Base-by-base conservation (phyloP, 2,329 filamentous ascomycete species). In the Calycina marina region DNA sequence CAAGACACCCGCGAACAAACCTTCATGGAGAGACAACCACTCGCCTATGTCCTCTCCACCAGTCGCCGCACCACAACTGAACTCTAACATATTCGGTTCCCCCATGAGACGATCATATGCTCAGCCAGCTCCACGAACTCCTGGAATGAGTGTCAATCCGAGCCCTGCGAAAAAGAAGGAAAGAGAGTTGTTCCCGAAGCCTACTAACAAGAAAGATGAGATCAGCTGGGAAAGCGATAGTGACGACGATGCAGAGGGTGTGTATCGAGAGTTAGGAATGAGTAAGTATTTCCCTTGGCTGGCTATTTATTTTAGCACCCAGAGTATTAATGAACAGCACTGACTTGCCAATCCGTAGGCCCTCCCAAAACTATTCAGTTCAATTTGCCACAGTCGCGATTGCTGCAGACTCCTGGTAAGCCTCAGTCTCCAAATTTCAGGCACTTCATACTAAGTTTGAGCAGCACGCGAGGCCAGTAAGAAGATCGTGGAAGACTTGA, bases 301-400 rank as follows among this genome's bases (percentile, higher is more conserved):
- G n/a, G n/a, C n/a, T n/a, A n/a, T n/a, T n/a, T n/a, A n/a, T n/a
- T n/a, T n/a, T n/a, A n/a, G n/a, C n/a, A n/a, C n/a, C 8, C 20
- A 22, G 20, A 22, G n/a, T n/a, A 9, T 22, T n/a, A n/a, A 9
- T 8, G 3, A 22, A 22, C 8, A n/a, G 8, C 8, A 22, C 20
- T 22, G n/a, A 22, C 20, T 9, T 22, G 8, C 8, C n/a, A n/a
- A 9, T 9, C 8, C 3, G 8, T n/a, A 22, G 20, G 20, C 49
- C 90, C 90, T 16, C 90, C 90, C 0, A 96, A 96, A 63, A 90
- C 83, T 8, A 86, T 92, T 38, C 80, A 86, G 49, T 92, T 92
- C 54, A 77, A 79, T 27, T 58, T 92, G 29, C 80, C 80, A 31
- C 77, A 78, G 32, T 80, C 75, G 25, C 76, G 80, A 50, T 58